Evolutionary conservation across 805 yeast genomes (phyloP), one percentile per base, ranked within the genome.

Genomic region (Starmerella scarabaei): DNA sequence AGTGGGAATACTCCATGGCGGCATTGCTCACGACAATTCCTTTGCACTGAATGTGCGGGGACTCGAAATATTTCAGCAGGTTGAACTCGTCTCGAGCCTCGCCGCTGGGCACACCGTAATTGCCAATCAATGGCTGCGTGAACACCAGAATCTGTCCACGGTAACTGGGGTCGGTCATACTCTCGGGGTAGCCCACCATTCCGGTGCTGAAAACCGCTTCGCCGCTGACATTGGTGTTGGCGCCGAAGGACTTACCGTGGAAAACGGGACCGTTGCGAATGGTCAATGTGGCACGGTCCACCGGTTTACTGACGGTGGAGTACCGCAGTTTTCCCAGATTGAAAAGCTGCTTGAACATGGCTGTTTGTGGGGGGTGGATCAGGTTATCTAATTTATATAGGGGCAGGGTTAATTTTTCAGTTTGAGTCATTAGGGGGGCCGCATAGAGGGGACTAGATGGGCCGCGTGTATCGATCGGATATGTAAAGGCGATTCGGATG

Each of bases 201-300:
- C 96, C 91, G 26, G 99, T 93, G 35, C 96, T 84, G 68, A 91
- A 91, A 33, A 93, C 98, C 23, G 95, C 94, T 63, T 91, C 99
- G 48, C 99, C 99, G 44, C 93, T 77, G 47, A 84, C 75, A 48
- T 86, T 83, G 50, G 79, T 80, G 61, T 84, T 76, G 32, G 97
- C 94, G 56, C 99, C 99, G 57, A 91, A 93, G 0, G 97, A 88
- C 59, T 75, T 79, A 31, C 98, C 99, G 54, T 73, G 75, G 67
- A 84, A 84, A 24, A 83, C 77, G 17, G 96, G 95, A 16, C 97
- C 98, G 58, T 85, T 82, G 59, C 86, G 75, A 53, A 88, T 77
- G 20, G 93, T 79, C 53, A 88, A 71, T 14, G 93, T 85, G 41
- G 97, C 97, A 60, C 93, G 75, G 55, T 77, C 56, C 9, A 45